Base-by-base conservation (phyloP, 345 rosid species). In the Melastoma malabathricum region DNA sequence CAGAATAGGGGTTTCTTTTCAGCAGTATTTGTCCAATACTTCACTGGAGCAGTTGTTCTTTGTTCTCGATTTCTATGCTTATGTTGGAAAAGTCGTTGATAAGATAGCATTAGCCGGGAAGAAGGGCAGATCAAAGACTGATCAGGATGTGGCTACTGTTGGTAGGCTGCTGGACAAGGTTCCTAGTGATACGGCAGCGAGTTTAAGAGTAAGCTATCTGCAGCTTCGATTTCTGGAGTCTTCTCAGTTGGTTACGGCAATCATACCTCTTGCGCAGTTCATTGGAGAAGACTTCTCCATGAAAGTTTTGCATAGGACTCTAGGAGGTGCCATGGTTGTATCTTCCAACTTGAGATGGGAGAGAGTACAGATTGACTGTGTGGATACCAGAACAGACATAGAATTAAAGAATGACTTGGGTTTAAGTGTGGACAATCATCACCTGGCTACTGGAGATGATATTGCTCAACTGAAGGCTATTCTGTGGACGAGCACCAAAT, bases 21-120 rank as follows among this genome's bases (percentile, higher is more conserved):
- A 79, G 58, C 94, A 79, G 29, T 92, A 72, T 79, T 67, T 79
- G 50, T 92, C 97, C 18, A 79, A 74, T 73, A 78, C 98, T 67
- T 92, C 98, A 2, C 88, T 92, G 56, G 98, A 87, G 69, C 98
- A 92, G 75, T 72, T 87, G 60, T 92, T 83, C 68, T 92, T 82
- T 63, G 95, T 87, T 56, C 71, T 92, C 64, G 95, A 84, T 69
- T 79, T 92, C 27, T 87, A 82, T 68, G 64, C 90, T 16, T 75
- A 92, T 64, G 70, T 92, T 60, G 97, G 88, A 46, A 72, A 58
- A 58, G 79, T 92, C 57, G 75, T 88, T 68, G 94, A 92, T 61
- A 84, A 75, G 67, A 81, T 87, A 60, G 80, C 84, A n/a, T 66
- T 53, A 48, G 79, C 74, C 62, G 81, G 94, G 47, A 82, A 78